phyloP scores from a whole-genome alignment of 164 flowering plant genomes.

The Stephania cephalantha region DNA sequence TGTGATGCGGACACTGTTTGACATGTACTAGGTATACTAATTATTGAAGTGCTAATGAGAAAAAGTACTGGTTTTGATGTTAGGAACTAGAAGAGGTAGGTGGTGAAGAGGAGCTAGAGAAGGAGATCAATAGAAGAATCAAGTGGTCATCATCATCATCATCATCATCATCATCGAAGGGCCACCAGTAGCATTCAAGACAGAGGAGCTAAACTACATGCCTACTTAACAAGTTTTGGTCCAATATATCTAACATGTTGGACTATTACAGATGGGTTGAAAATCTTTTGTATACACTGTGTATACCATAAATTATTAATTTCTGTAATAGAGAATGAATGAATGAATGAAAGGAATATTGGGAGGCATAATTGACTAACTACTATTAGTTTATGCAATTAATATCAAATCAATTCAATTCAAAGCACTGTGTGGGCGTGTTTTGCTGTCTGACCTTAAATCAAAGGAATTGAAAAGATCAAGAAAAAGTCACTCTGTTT shows the following conservation, averaged over 20 bases:
- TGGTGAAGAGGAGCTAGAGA: constrained; percentile 69
- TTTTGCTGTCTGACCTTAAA: neutral
- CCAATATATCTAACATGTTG: neutral
- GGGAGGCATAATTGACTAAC: neutral
- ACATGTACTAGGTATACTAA: neutral
- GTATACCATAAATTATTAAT: neutral
- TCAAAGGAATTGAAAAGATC: neutral
- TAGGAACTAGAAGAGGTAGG: constrained; percentile 87
- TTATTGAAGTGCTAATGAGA: neutral
- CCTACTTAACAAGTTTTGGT: neutral
- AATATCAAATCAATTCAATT: neutral
- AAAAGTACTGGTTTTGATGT: neutral
- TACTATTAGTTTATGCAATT: neutral
- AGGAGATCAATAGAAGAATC: constrained; percentile 45
- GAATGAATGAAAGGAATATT: neutral
- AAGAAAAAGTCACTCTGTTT: neutral
- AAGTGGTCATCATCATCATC: constrained; percentile 13
- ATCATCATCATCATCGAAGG: too few species aligned
- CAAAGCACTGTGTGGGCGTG: neutral
- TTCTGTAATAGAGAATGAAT: neutral
- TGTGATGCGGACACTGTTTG: neutral
- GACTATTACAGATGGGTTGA: neutral
- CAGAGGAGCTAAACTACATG: constrained; percentile 1
- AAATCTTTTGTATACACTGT: neutral
- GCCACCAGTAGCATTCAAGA: too few species aligned